Percentiles rank a stretch among this genome's conserved stretches.
These are phyloP conservation scores for Thelonectria rubi DNA, from an alignment of 2,329 filamentous ascomycete genomes.

Conservation along the genomic window DNA sequence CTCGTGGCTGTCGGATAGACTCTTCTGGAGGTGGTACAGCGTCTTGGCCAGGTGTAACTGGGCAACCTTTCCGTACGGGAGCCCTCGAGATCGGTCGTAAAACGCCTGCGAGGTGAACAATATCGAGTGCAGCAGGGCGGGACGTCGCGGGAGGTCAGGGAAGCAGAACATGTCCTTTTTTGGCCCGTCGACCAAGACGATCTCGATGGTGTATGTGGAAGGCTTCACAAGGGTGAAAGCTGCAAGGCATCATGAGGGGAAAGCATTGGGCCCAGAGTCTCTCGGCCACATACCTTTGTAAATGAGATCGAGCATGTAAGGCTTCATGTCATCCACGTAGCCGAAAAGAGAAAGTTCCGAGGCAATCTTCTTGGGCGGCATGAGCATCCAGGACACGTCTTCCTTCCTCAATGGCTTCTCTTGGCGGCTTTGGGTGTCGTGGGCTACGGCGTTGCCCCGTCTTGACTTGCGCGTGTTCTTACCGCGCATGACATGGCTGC, in stretches of 20 bases:
- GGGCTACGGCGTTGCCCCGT: constrained; percentile 10
- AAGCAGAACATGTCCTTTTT: constrained; percentile 33
- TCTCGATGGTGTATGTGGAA: constrained; percentile 27
- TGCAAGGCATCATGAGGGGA: neutral
- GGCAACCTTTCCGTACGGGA: constrained; percentile 19
- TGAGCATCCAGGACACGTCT: constrained; percentile 4
- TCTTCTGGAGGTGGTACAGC: constrained; percentile 32
- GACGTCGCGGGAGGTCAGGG: constrained; percentile 28
- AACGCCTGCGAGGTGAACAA: constrained; percentile 39
- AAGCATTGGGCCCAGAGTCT: too few relatives aligned
- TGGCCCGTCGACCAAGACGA: constrained; percentile 18
- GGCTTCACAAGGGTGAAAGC: constrained; percentile 36
- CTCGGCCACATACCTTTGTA: constrained; percentile 15
- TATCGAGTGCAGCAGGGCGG: constrained; percentile 38
- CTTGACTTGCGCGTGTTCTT: constrained; percentile 36
- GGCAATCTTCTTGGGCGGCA: constrained; percentile 18
- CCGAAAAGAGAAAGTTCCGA: constrained; percentile 27
- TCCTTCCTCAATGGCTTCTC: neutral
- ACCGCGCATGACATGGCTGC: constrained; percentile 44
- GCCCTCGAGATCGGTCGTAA: constrained; percentile 24
- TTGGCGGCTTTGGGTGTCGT: neutral
- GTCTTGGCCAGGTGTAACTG: constrained; percentile 34
- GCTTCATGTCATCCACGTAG: constrained; percentile 17
- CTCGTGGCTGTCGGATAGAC: constrained; percentile 25
- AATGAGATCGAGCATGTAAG: constrained; percentile 26